Conservation (phyloP, 2,329 filamentous ascomycete species). For the Pseudogymnoascus sp. region DNA sequence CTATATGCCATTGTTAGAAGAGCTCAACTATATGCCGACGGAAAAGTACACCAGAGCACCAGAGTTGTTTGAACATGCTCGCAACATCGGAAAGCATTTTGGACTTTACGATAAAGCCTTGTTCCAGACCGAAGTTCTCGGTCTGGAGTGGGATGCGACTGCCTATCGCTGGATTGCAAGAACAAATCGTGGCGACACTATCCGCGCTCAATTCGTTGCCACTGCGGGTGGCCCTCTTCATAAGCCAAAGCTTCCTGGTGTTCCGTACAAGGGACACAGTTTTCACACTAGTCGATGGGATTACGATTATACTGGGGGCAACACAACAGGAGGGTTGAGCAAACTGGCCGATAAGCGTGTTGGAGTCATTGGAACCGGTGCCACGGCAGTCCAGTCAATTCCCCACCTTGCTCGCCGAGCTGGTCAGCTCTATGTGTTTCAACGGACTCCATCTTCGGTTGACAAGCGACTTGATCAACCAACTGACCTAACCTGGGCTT, state of each 20-base stretch:
- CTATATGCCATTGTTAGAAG: slow-evolving; percentile 53
- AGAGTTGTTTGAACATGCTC: not conserved
- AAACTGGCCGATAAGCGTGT: slow-evolving; percentile 20
- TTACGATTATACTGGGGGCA: slow-evolving; percentile 32
- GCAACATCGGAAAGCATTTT: not conserved
- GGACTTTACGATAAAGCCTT: not conserved
- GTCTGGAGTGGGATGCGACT: slow-evolving; percentile 12
- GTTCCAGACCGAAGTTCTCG: slow-evolving; percentile 9
- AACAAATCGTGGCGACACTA: slow-evolving; percentile 1
- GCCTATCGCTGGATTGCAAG: slow-evolving; percentile 7
- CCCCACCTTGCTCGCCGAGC: slow-evolving; percentile 38
- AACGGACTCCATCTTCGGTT: slow-evolving; percentile 41
- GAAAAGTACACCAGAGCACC: slow-evolving; percentile 16
- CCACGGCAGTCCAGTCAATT: slow-evolving; percentile 16
- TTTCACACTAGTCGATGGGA: slow-evolving; percentile 37
- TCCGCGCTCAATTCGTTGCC: slow-evolving; percentile 30
- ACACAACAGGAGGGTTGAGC: slow-evolving; percentile 21
- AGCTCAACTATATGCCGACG: slow-evolving; percentile 48
- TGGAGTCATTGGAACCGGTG: slow-evolving; percentile 18
- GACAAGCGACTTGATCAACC: slow-evolving; percentile 29
- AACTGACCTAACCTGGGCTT: slow-evolving; percentile 32
- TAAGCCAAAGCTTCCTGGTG: slow-evolving; percentile 37
- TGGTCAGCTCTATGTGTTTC: slow-evolving; percentile 31
- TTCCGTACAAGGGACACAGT: slow-evolving; percentile 31
- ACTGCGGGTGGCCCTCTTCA: slow-evolving; percentile 34